These are phyloP conservation scores for Coprinopsis sp. DNA, from an alignment of 768 basidiomycete species.

Conservation along the genomic window DNA sequence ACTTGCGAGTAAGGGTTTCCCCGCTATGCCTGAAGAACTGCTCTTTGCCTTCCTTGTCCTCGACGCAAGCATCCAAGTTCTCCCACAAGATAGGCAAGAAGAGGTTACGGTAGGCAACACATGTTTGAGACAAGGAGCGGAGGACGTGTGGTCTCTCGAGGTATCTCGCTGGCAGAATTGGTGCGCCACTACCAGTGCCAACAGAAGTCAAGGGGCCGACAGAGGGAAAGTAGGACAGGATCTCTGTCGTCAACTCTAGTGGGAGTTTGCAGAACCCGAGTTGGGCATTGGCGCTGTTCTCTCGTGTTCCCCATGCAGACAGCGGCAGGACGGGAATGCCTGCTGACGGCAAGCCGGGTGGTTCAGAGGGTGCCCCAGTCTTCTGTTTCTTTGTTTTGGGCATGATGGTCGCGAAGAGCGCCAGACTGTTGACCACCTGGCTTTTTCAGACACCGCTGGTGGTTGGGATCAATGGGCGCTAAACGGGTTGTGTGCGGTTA, in stretches of 20 bases:
- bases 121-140: slow-evolving; percentile 32
- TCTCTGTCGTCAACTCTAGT: slow-evolving; percentile 27
- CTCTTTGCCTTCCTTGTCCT: background rate
- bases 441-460: too few relatives aligned
- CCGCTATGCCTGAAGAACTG: slow-evolving; percentile 3
- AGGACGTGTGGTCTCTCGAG: slow-evolving; percentile 25
- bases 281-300: background rate
- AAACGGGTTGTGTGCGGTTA: too few relatives aligned
- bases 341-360: background rate
- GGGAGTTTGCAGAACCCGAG: slow-evolving; percentile 19
- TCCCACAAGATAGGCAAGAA: slow-evolving; percentile 30
- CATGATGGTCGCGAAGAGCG: background rate
- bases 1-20: slow-evolving; percentile 6
- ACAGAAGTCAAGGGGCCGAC: slow-evolving; percentile 17
- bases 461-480: too few relatives aligned
- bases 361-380: background rate
- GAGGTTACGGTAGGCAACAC: slow-evolving; percentile 19
- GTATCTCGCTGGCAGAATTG: slow-evolving; percentile 17
- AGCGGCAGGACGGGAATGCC: background rate
- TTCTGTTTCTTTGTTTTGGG: background rate
- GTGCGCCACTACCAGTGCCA: slow-evolving; percentile 4
- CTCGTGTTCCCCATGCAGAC: background rate
- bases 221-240: slow-evolving; percentile 23
- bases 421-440: background rate
- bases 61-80: slow-evolving; percentile 25